Percentiles rank a stretch among this genome's conserved stretches.
Conservation (phyloP, 139 green algal species). For the Coelastrella sp. region DNA sequence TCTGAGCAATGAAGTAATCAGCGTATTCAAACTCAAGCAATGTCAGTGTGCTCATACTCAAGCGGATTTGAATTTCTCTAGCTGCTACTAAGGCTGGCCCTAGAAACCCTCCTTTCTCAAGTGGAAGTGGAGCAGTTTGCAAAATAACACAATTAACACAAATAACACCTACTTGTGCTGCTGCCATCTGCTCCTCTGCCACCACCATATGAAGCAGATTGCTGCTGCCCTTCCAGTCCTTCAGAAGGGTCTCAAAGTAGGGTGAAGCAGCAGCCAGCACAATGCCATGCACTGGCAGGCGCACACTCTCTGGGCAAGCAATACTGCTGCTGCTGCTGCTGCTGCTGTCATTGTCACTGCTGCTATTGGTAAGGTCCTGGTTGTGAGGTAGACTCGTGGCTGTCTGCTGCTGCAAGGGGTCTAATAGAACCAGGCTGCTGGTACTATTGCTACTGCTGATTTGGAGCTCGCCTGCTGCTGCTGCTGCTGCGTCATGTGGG, state of each 20-base stretch:
- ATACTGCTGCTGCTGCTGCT: conserved; percentile 6
- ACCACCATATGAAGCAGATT: conserved; percentile 30
- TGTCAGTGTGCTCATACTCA: no score
- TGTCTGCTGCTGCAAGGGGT: conserved; percentile 7
- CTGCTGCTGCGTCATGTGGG: neutral
- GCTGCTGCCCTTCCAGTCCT: conserved; percentile 15
- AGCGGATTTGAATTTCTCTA: no score
- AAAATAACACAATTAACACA: no score
- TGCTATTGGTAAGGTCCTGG: neutral
- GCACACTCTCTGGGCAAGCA: neutral
- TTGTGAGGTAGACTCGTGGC: neutral
- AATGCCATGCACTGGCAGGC: conserved; percentile 3
- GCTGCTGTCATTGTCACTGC: no score
- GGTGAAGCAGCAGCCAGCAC: conserved; percentile 31
- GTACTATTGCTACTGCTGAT: neutral
- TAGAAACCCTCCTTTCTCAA: no score
- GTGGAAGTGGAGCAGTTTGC: no score
- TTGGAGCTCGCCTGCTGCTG: neutral
- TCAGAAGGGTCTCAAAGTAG: conserved; percentile 40
- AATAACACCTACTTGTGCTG: neutral
- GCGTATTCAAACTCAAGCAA: no score
- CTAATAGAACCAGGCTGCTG: neutral
- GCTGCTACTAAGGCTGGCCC: no score
- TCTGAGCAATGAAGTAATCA: no score
- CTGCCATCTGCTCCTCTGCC: conserved; percentile 33